Evolutionary conservation across 192 early-diverging fungal species (phyloP), one percentile per base, ranked within the genome.

Genomic region (Phycomyces blakesleeanus): DNA sequence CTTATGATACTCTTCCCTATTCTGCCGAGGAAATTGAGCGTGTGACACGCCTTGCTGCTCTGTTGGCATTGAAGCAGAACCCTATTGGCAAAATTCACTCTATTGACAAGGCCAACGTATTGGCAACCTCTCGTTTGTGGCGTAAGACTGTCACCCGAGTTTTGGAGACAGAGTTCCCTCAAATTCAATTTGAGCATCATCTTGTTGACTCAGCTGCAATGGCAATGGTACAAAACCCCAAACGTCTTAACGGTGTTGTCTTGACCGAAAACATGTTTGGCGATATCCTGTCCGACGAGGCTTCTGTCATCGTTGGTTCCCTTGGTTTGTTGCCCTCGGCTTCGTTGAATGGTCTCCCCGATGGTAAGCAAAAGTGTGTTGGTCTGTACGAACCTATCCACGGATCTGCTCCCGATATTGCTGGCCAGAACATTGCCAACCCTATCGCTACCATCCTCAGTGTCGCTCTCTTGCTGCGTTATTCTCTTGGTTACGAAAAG

Each of bases 221-320:
- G 97, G 85, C 89, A 66, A 90, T 99, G 85, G 87, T 99, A 63
- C 89, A 88, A 77, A 91, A 87, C 81, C 97, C 95, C 20, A 84
- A 81, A 16, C 82, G 78, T 40, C 79, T 99, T 38, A 99, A 99
- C 75, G 97, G 97, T 62, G 84, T 99, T 47, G 84, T 99, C 38
- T 78, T 99, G 62, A 99, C 95, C 18, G 97, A 98, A 71, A 99
- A 99, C 81, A 95, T 99, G 94, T 98, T 98, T 91, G 97, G 97
- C 61, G 97, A 99, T 68, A 97, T 99, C 71, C 81, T 98, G 55
- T 87, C 86, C 22, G 97, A 99, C 72, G 97, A 99, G 76, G 91
- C 93, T 5, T 89, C 86, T 18, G 93, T 99, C 42, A 99, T 99
- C 71, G 93, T 92, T 14, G 96, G 94, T 27, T 89, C 86, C 27